Evolutionary conservation across 768 basidiomycete species (phyloP), one percentile per base, ranked within the genome.

Genomic region (Cyathus striatus): DNA sequence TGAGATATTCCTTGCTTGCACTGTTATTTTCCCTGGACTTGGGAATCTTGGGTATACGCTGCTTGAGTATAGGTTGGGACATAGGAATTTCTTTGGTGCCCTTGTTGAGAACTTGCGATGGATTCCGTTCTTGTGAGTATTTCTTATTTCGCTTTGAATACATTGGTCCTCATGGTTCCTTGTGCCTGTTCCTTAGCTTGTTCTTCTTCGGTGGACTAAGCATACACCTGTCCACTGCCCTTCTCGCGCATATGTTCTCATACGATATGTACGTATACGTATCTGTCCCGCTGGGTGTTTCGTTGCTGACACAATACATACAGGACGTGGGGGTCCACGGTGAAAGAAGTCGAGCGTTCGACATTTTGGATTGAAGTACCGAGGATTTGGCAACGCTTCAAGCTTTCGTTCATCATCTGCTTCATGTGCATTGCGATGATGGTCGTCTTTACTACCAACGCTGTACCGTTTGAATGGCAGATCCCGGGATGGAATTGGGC

Each of bases 361-460:
- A 90, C 90, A 44, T 91, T 94, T 70, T 91, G 87, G 79, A 79
- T 89, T 49, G 90, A 94, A 65, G 81, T 92, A 1, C 90, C 90
- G 1, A 77, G 82, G 34, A 90, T 93, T 57, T 76, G 87, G 64
- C 72, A 79, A 51, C 79, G 86, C 38, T 93, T 93, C 75, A 87
- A 82, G 73, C 61, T 83, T 46, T 78, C 81, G 1, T 76, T 89
- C 59, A 62, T 77, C 22, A 64, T 87, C 45, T 83, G 83, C 56
- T 73, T 82, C 49, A 42, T 65, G 10, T 63, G 72, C 41, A 77
- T 83, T 40, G 73, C 68, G 5, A 75, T 72, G 63, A 83, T 90
- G 65, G 54, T 81, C 45, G 53, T 90, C 18, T 75, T 89, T 48
- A 66, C 70, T 9, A 72, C 73, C 2, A 60, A 69, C 23, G 49